These are phyloP conservation scores for Leishmania arabica DNA, from an alignment of 208 protist species.

Conservation along the genomic window DNA sequence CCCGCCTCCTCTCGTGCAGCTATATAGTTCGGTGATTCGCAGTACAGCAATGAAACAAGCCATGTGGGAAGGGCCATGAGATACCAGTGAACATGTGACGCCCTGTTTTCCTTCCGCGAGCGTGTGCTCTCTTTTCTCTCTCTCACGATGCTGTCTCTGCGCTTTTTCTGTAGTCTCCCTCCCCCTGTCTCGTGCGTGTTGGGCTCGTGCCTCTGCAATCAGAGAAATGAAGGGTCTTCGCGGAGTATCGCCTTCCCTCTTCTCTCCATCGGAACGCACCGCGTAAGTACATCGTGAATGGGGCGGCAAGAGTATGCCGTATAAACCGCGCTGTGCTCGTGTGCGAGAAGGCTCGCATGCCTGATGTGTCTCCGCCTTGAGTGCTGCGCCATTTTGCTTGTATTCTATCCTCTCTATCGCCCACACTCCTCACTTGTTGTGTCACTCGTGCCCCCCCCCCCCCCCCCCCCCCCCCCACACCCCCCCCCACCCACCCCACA, in stretches of 20 bases:
- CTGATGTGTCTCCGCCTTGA: slow-evolving; percentile 3
- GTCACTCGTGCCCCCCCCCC: no score
- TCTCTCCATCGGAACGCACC: neutral
- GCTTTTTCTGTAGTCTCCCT: neutral
- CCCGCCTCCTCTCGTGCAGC: neutral
- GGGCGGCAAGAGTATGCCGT: neutral
- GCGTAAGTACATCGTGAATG: neutral
- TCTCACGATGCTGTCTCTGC: neutral
- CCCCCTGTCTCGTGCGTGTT: neutral
- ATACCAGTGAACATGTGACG: neutral
- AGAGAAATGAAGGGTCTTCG: neutral
- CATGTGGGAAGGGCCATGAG: neutral
- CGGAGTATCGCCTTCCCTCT: neutral
- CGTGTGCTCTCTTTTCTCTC: neutral
- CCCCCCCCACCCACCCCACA: no score
- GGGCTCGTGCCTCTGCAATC: neutral
- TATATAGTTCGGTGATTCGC: neutral
- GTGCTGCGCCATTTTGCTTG: neutral
- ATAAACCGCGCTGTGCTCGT: neutral
- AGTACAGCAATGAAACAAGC: neutral
- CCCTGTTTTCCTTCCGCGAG: neutral
- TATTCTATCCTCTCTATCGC: neutral
- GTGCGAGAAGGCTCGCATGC: neutral
- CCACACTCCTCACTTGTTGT: neutral
- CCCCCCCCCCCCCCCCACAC: no score